Evolutionary conservation across 2,329 filamentous ascomycete species (phyloP).

Genomic region (Elsinoe fawcettii): DNA sequence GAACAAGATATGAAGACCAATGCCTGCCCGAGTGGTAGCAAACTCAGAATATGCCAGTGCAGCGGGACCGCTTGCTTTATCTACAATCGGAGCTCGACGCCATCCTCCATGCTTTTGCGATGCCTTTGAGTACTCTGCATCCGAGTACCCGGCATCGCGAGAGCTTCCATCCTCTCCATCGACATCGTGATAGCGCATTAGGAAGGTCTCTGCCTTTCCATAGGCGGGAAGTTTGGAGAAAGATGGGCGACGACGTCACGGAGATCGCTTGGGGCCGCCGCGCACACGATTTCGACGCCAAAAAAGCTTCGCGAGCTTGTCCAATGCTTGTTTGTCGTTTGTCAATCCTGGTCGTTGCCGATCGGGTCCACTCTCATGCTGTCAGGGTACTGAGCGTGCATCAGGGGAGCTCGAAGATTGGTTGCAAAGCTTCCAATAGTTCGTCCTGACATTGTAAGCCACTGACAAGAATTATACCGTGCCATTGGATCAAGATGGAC

Average conservation of each 20-base stretch:
- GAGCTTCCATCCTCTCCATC: neutral
- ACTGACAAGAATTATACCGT: neutral
- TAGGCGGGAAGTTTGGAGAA: neutral
- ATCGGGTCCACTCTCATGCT: constrained; percentile 1
- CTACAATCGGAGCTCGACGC: neutral
- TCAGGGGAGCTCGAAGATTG: neutral
- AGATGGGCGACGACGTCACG: constrained; percentile 11
- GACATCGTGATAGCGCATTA: constrained; percentile 10
- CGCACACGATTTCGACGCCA: constrained; percentile 1
- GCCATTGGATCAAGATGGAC: neutral
- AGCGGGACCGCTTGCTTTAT: neutral
- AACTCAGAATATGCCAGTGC: neutral
- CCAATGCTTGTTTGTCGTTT: constrained; percentile 3
- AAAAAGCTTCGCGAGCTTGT: constrained; percentile 13
- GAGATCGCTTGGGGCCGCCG: neutral
- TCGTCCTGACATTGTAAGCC: neutral
- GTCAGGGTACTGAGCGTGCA: neutral
- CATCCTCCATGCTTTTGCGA: constrained; percentile 6
- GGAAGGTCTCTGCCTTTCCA: constrained; percentile 1
- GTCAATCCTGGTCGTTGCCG: neutral
- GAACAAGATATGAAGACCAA: constrained; percentile 17
- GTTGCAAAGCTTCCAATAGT: neutral
- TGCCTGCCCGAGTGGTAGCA: constrained; percentile 9
- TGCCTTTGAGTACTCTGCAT: neutral
- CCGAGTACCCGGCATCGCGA: constrained; percentile 5